Evolutionary conservation across 371 early-diverging fungal genomes (phyloP), one percentile per base, ranked within the genome.

Genomic region (Syncephalis plumigaleata): DNA sequence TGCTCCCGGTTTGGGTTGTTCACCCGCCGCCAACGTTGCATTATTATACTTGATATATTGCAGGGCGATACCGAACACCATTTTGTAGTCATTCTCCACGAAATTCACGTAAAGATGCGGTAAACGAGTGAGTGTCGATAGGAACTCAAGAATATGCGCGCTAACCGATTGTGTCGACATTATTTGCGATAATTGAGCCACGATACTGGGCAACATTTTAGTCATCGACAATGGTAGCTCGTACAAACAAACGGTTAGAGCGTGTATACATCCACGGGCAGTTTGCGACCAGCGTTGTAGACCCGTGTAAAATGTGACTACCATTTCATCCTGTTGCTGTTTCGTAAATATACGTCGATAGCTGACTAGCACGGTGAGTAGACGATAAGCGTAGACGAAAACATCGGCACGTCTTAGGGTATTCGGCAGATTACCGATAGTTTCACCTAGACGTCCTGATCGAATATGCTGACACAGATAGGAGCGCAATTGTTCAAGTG

Each of bases 51-150:
- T 81, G 24, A 95, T 81, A 57, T 91, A 90, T 51, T 87, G 84
- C 24, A 91, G 59, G 0, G 91, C 87, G 49, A 94, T 88, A 2
- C 83, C 87, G 69, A 94, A 90, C n/a, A 96, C 77, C 22, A 78
- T 69, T 50, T 79, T 81, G 52, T 82, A 87, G 58, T 91, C 91
- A 23, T 63, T 67, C 17, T 82, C 82, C 0, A 77, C 81, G 40
- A 91, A 81, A 60, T 90, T 88, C 23, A 76, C 73, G 54, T 82
- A 83, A 1, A 96, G 54, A 23, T 68, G 61, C 3, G 87, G 88
- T n/a, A 86, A 58, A 13, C 85, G 70, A 7, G 89, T 87, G 7
- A 96, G 62, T 0, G 78, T 72, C 15, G 85, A 81, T 17, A 93
- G 64, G 57, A 93, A 93, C 61, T 92, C 92, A 23, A 96, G 63